Evolutionary conservation across 495 filamentous ascomycete genomes (phyloP).

Genomic region (Daldinia childiae): DNA sequence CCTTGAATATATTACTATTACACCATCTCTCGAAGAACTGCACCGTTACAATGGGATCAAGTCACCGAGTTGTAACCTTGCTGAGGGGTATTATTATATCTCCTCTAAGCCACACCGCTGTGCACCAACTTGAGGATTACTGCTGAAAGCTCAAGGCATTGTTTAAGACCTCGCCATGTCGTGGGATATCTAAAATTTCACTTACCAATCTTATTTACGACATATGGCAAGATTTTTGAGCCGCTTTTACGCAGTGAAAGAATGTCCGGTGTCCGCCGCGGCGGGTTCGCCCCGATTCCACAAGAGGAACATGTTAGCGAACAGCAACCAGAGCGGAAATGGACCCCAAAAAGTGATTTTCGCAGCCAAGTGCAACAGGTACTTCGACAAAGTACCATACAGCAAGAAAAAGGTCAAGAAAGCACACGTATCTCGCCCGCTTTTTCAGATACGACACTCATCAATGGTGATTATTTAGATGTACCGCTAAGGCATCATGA

Average conservation of each 20-base stretch:
- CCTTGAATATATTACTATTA: slow-evolving; percentile 18
- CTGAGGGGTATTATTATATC: slow-evolving; percentile 31
- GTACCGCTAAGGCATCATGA: slow-evolving; percentile 36
- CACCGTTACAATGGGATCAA: slow-evolving; percentile 1
- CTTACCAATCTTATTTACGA: background rate
- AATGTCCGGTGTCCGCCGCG: slow-evolving; percentile 6
- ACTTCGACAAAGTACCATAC: slow-evolving; percentile 11
- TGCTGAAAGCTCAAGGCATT: background rate
- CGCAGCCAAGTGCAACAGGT: slow-evolving; percentile 37
- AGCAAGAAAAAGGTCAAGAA: background rate
- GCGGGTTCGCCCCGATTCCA: slow-evolving; percentile 33
- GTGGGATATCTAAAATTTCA: background rate
- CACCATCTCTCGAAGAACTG: slow-evolving; percentile 13
- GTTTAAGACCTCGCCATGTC: background rate
- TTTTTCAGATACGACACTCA: slow-evolving; percentile 35
- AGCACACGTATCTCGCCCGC: slow-evolving; percentile 31
- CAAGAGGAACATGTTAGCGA: slow-evolving; percentile 14
- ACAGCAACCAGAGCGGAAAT: slow-evolving; percentile 13
- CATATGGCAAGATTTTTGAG: background rate
- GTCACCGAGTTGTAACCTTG: slow-evolving; percentile 15
- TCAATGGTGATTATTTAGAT: slow-evolving; percentile 30
- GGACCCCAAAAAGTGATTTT: slow-evolving; percentile 23
- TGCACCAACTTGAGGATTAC: background rate
- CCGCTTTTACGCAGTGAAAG: background rate
- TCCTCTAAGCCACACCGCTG: background rate